Evolutionary conservation across 2,329 filamentous ascomycete species (phyloP).

Genomic region (Colletotrichum australisinense): DNA sequence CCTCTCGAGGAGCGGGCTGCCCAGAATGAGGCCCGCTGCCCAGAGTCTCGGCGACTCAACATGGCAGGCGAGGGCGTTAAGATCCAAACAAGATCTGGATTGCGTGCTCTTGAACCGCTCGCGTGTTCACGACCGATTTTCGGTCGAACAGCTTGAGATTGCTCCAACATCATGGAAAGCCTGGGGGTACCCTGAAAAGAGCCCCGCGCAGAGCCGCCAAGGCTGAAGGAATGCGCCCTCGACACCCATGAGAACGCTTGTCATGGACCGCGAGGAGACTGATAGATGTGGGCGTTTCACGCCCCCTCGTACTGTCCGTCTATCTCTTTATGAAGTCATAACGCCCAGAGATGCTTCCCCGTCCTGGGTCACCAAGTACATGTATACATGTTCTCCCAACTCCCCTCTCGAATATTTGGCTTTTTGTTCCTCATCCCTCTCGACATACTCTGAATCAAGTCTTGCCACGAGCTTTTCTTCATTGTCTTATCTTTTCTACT

Average conservation of each 20-base stretch:
- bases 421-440: constrained; percentile 19
- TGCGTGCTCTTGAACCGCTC: constrained; percentile 28
- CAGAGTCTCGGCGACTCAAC: constrained; percentile 31
- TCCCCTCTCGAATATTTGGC: constrained; percentile 15
- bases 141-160: background rate
- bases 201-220: constrained; percentile 36
- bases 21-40: constrained; percentile 35
- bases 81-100: constrained; percentile 27
- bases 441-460: constrained; percentile 8
- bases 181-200: background rate
- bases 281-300: constrained; percentile 2
- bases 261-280: background rate
- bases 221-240: constrained; percentile 28
- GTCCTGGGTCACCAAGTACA: background rate
- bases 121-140: constrained; percentile 26
- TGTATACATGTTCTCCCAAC: constrained; percentile 34
- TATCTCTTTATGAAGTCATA: constrained; percentile 37
- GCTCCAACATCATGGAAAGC: constrained; percentile 22
- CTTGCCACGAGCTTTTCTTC: background rate
- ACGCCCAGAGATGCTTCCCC: constrained; percentile 19
- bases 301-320: constrained; percentile 4
- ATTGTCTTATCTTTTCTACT: constrained; percentile 1
- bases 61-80: constrained; percentile 25
- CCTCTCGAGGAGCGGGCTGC: background rate
- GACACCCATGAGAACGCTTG: background rate